Evolutionary conservation across 768 basidiomycete species (phyloP).

Genomic region (Chalciporus piperatus): DNA sequence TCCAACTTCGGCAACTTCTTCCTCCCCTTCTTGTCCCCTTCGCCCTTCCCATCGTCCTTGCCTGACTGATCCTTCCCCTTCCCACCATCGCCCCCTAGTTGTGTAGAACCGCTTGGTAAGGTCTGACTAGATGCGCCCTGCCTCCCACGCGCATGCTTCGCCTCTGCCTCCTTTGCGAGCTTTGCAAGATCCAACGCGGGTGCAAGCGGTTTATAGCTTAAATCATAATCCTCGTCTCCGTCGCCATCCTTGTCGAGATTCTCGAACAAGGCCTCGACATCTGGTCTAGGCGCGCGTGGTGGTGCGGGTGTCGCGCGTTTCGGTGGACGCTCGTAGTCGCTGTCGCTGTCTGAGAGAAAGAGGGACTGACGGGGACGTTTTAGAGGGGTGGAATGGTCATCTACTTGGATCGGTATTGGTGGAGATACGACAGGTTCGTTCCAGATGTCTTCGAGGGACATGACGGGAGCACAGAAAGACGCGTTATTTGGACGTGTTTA

Average conservation of each 20-base stretch:
- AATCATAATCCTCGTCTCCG: constrained; percentile 39
- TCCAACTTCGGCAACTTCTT: constrained; percentile 57
- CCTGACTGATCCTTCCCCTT: not conserved
- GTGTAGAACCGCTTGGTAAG: constrained; percentile 48
- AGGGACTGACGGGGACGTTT: constrained; percentile 43
- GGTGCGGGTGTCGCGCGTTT: constrained; percentile 22
- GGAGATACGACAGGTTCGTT: constrained; percentile 44
- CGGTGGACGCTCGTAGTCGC: constrained; percentile 38
- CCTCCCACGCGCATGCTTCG: constrained; percentile 36
- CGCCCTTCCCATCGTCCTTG: constrained; percentile 12
- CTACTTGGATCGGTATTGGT: constrained; percentile 16
- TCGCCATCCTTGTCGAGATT: constrained; percentile 50
- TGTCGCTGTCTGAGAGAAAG: constrained; percentile 52
- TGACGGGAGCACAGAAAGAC: constrained; percentile 8
- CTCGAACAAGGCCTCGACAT: constrained; percentile 44
- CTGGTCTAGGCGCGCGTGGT: constrained; percentile 18
- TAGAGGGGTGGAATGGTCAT: constrained; percentile 10
- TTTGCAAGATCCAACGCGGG: constrained; percentile 52
- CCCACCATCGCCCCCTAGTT: constrained; percentile 25
- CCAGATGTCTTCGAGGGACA: constrained; percentile 58
- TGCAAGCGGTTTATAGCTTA: constrained; percentile 45
- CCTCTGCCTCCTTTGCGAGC: constrained; percentile 54
- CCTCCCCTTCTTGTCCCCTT: constrained; percentile 29
- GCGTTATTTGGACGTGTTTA: constrained; percentile 31
- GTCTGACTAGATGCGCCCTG: constrained; percentile 41